phyloP scores from a whole-genome alignment of 1,139 yeast species.

The Pichia norvegensis region DNA sequence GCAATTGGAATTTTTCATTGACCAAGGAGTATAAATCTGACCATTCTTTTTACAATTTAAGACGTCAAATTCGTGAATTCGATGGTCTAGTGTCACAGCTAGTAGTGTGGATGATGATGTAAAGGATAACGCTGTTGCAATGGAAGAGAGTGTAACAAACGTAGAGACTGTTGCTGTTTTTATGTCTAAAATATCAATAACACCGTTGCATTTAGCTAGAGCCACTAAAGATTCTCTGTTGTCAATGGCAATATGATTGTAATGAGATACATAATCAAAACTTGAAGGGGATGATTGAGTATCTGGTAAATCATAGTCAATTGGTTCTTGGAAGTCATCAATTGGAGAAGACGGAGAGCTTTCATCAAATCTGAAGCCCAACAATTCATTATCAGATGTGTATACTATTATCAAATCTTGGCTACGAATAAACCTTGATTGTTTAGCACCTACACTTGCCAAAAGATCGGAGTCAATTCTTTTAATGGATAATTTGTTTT shows the following conservation, averaged over 20 bases:
- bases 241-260: constrained; percentile 45
- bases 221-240: constrained; percentile 40
- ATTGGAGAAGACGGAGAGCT: constrained; percentile 33
- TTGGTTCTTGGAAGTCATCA: constrained; percentile 23
- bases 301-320: constrained; percentile 28
- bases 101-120: constrained; percentile 42
- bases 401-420: constrained; percentile 43
- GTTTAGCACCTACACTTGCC: constrained; percentile 47
- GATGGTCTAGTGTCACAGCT: constrained; percentile 67
- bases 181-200: constrained; percentile 48
- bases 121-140: constrained; percentile 58
- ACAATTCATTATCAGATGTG: constrained; percentile 54
- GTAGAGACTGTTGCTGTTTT: constrained; percentile 18
- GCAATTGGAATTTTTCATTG: constrained; percentile 64
- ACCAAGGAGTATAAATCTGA: constrained; percentile 55
- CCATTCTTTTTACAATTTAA: constrained; percentile 14
- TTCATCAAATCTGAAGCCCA: constrained; percentile 35
- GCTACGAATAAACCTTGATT: constrained; percentile 37
- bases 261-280: constrained; percentile 28
- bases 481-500: constrained; percentile 39
- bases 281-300: constrained; percentile 27
- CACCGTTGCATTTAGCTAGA: constrained; percentile 56
- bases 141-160: constrained; percentile 34
- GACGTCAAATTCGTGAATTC: constrained; percentile 59
- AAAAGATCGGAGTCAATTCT: constrained; percentile 49